phyloP scores from a whole-genome alignment of 2,329 filamentous ascomycete species.

The Botrytis byssoidea region DNA sequence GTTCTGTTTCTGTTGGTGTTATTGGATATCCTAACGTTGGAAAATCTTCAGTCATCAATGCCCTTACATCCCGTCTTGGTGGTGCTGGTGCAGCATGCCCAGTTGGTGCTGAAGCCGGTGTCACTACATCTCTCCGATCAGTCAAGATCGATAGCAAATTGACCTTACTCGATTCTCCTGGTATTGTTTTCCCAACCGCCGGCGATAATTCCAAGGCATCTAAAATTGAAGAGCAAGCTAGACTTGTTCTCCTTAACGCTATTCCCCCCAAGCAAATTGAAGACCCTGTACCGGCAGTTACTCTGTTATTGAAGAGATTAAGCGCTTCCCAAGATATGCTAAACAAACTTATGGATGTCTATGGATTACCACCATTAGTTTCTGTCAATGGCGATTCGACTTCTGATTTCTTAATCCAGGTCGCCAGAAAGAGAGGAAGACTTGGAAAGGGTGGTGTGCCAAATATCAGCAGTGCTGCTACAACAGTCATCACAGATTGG shows the following conservation, averaged over 20 bases:
- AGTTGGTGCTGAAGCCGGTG: conserved; percentile 85
- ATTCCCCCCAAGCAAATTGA: conserved; percentile 92
- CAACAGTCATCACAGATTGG: conserved; percentile 95
- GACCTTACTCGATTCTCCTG: conserved; percentile 88
- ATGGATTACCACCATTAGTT: conserved; percentile 79
- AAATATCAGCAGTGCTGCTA: conserved; percentile 82
- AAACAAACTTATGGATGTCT: conserved; percentile 76
- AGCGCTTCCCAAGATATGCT: conserved; percentile 71
- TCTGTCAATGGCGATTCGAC: conserved; percentile 70
- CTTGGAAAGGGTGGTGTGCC: conserved; percentile 87
- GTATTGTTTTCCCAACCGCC: conserved; percentile 85
- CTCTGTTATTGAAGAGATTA: conserved; percentile 77
- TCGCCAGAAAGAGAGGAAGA: conserved; percentile 87
- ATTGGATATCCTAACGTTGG: conserved; percentile 96
- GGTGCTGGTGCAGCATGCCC: conserved; percentile 73
- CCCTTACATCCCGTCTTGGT: conserved; percentile 74
- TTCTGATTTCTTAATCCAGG: conserved; percentile 90
- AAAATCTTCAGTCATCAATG: conserved; percentile 96
- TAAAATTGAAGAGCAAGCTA: conserved; percentile 71
- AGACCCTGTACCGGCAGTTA: conserved; percentile 85
- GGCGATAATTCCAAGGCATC: conserved; percentile 53
- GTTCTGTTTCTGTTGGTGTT: conserved; percentile 85
- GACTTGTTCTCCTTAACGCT: conserved; percentile 84
- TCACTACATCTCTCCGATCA: conserved; percentile 82
- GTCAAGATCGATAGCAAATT: conserved; percentile 96